Evolutionary conservation across 768 basidiomycete genomes (phyloP).

Genomic region (Leccinum variicolor): DNA sequence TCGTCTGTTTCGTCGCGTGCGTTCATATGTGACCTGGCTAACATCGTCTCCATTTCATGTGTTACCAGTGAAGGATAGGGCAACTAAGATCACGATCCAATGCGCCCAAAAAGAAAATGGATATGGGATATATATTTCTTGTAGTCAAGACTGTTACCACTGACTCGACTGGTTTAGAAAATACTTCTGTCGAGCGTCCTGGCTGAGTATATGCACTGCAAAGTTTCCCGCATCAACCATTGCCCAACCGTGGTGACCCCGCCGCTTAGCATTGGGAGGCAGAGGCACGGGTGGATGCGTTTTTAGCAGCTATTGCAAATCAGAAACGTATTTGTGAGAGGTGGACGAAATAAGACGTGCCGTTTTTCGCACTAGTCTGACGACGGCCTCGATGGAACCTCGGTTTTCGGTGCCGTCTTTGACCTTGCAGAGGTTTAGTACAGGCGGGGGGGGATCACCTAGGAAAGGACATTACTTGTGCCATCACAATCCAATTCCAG

Average conservation of each 20-base stretch:
- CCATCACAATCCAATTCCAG: conserved; percentile 78
- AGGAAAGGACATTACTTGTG: conserved; percentile 47
- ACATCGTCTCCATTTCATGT: no score
- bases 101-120: no score
- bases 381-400: conserved; percentile 73
- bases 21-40: no score
- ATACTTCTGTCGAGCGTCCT: conserved; percentile 62
- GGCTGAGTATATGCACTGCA: conserved; percentile 75
- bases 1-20: no score
- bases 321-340: conserved; percentile 4
- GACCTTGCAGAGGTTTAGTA: conserved; percentile 43
- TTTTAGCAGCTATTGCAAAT: conserved; percentile 49
- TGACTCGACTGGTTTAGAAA: conserved; percentile 37
- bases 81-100: no score
- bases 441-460: neutral
- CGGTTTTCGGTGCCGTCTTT: conserved; percentile 82
- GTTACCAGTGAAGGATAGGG: no score
- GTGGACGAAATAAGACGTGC: conserved; percentile 38
- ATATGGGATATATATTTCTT: no score
- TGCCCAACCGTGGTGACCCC: conserved; percentile 71
- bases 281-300: conserved; percentile 56
- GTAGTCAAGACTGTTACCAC: conserved; percentile 21
- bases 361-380: conserved; percentile 65
- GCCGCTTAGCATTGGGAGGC: conserved; percentile 60
- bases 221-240: conserved; percentile 81